These are phyloP conservation scores for Trifolium dubium DNA, from an alignment of 306 rosid genomes.

Conservation along the genomic window DNA sequence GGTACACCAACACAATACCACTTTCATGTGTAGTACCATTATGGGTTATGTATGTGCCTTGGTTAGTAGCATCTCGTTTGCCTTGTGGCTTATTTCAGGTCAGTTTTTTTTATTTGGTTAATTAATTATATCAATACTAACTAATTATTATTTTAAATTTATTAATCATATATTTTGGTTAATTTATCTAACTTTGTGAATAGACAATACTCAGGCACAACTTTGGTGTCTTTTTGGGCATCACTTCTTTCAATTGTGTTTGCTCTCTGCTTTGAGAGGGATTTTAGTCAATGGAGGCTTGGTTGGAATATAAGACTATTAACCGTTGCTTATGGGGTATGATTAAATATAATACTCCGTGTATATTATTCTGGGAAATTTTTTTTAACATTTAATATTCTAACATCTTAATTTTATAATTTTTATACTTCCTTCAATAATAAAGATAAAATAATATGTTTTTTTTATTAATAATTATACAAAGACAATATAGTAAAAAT, in stretches of 20 bases:
- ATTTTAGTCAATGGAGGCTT: constrained; percentile 45
- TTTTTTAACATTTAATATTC: no score
- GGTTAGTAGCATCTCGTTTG: constrained; percentile 36
- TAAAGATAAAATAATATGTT: no score
- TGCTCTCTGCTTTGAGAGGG: constrained; percentile 47
- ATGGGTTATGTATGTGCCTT: constrained; percentile 39
- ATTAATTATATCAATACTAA: no score
- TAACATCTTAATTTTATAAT: no score
- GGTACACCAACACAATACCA: background rate
- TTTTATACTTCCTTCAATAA: no score
- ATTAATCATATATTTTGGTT: background rate
- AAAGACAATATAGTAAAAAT: no score
- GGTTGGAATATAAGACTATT: constrained; percentile 56
- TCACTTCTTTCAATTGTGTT: constrained; percentile 5
- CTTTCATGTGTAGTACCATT: background rate
- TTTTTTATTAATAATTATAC: no score
- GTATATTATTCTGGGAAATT: no score
- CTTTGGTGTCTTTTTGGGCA: constrained; percentile 41
- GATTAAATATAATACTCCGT: no score
- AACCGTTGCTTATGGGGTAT: constrained; percentile 41
- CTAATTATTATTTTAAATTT: background rate
- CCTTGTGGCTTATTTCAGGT: constrained; percentile 69
- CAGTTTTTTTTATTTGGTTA: background rate
- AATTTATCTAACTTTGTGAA: background rate
- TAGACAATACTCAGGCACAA: constrained; percentile 52